Conservation (phyloP, 345 rosid genomes). For the Linum usitatissimum region DNA sequence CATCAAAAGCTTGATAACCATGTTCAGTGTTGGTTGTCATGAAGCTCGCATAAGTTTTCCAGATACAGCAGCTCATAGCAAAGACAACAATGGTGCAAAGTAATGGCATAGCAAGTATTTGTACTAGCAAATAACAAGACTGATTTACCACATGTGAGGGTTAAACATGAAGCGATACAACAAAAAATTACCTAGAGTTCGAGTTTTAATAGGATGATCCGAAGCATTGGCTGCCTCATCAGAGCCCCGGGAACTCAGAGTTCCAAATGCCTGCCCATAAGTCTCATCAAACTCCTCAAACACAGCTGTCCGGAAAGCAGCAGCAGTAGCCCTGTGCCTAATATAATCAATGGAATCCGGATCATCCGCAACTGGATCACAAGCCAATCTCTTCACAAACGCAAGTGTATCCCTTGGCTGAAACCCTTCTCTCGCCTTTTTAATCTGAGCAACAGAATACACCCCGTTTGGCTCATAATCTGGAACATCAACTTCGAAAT, state of each 20-base stretch:
- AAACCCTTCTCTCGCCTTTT: constrained; percentile 58
- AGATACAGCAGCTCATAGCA: too few species aligned
- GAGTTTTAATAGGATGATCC: constrained; percentile 38
- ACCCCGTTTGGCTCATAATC: constrained; percentile 69
- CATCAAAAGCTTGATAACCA: too few species aligned
- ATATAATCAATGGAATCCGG: constrained; percentile 33
- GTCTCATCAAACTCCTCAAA: constrained; percentile 99
- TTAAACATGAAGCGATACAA: background rate
- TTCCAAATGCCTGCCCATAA: constrained; percentile 96
- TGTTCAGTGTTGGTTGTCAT: too few species aligned
- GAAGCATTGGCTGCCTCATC: constrained; percentile 17
- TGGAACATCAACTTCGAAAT: constrained; percentile 76
- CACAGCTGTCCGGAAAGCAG: constrained; percentile 63
- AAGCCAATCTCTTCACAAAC: constrained; percentile 60
- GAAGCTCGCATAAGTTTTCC: too few species aligned
- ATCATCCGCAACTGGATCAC: constrained; percentile 39
- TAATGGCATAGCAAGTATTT: too few species aligned
- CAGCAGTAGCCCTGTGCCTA: constrained; percentile 53
- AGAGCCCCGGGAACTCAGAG: constrained; percentile 33
- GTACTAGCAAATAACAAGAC: too few species aligned
- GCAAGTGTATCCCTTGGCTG: constrained; percentile 42
- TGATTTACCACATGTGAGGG: too few species aligned
- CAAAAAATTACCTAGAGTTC: constrained; percentile 43
- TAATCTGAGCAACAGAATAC: constrained; percentile 64
- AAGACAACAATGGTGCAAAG: too few species aligned